Evolutionary conservation across 192 early-diverging fungal genomes (phyloP).

Genomic region (Cetraspora pellucida): DNA sequence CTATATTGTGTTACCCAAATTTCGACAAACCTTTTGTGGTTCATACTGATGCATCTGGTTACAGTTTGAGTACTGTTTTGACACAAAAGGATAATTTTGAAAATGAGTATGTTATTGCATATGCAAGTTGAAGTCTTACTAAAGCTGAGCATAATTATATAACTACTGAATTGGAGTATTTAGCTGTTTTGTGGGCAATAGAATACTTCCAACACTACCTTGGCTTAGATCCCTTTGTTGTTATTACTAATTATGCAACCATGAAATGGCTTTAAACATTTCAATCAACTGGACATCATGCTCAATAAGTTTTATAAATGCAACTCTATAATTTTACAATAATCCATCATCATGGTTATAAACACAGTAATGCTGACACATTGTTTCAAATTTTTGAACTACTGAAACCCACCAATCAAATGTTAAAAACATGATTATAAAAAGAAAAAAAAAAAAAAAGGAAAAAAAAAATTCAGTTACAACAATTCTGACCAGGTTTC

Average conservation of each 20-base stretch:
- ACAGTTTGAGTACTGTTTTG: background rate
- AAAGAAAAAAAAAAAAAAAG: background rate
- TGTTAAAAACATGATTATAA: background rate
- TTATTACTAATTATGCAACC: constrained; percentile 42
- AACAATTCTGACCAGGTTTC: background rate
- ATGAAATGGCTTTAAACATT: constrained; percentile 14
- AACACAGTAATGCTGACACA: too few relatives aligned
- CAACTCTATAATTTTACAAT: too few relatives aligned
- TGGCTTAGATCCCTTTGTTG: constrained; percentile 26
- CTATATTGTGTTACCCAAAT: too few relatives aligned
- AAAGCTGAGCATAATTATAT: constrained; percentile 34
- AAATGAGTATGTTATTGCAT: background rate
- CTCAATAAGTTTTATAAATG: too few relatives aligned
- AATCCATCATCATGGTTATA: too few relatives aligned
- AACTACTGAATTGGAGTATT: constrained; percentile 37
- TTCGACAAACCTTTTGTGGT: too few relatives aligned
- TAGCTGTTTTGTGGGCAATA: constrained; percentile 41
- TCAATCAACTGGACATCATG: too few relatives aligned
- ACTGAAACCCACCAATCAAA: too few relatives aligned
- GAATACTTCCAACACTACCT: constrained; percentile 39
- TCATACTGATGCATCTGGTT: too few relatives aligned
- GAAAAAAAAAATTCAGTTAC: too few relatives aligned
- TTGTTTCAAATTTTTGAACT: too few relatives aligned
- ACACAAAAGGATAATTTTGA: constrained; percentile 13
- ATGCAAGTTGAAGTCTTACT: constrained; percentile 11